Evolutionary conservation across 1,284 basidiomycete species (phyloP), one percentile per base, ranked within the genome.

Genomic region (Microbotryum silenes-acaulis): DNA sequence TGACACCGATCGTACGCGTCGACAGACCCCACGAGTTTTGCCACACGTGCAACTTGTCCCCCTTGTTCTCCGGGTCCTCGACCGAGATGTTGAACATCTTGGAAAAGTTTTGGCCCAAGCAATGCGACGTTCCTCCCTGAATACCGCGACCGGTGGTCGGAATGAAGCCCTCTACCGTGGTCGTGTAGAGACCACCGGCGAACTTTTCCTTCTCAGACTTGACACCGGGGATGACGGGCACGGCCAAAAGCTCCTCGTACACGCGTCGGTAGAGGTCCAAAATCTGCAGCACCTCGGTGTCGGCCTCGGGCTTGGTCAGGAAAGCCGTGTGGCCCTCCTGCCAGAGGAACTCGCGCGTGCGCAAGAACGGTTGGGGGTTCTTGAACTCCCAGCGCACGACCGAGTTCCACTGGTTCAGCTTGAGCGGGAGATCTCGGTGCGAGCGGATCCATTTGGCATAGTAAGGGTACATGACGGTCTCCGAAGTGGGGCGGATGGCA

Each of bases 301-400:
- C 93, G 46, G 94, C 94, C 76, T 96, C 92, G 16, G 81, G 74
- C 76, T 92, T 88, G 70, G 88, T 89, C 57, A 96, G 81, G 78
- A 89, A 86, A 2, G 94, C 96, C 6, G 96, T 97, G 81, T 99
- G 94, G 52, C 94, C 94, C 78, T 99, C 96, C 79, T 99, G 94
- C 94, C 96, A 99, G 44, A 99, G 80, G 83, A 97, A 99, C 79
- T 98, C 94, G 73, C 96, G 89, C 2, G 96, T 98, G 66, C 94
- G 91, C 49, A 99, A 83, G 88, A 99, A 99, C 3, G 94, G 94
- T 78, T 98, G 91, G 59, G 94, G 96, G 77, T 94, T 96, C 80
- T 99, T 99, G 82, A 98, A 98, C 77, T 99, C 94, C 94, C 94
- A 99, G 66, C 94, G 87, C 31, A 99, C 94, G 72, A 99, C 93